Percentiles rank a stretch among this genome's conserved stretches.
phyloP scores from a whole-genome alignment of 2,329 filamentous ascomycete genomes.

The Graphiopsis chlorocephala region DNA sequence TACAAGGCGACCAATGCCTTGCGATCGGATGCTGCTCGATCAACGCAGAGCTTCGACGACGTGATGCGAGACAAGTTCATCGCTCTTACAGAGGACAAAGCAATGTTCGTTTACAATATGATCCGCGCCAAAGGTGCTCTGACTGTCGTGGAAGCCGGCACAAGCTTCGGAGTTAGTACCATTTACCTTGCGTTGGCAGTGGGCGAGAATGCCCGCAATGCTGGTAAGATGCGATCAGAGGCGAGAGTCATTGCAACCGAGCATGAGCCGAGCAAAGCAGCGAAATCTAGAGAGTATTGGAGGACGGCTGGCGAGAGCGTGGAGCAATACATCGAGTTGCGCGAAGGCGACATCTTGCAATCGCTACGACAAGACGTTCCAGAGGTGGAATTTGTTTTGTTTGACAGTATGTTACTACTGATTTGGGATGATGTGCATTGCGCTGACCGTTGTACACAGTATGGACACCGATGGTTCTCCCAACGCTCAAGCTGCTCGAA shows the following conservation, averaged over 20 bases:
- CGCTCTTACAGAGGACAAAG: conserved; percentile 59
- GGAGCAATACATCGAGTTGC: conserved; percentile 52
- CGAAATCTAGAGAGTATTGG: conserved; percentile 52
- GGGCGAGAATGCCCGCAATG: conserved; percentile 32
- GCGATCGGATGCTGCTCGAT: neutral
- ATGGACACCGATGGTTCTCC: conserved; percentile 55
- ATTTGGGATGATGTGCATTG: neutral
- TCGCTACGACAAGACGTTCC: conserved; percentile 52
- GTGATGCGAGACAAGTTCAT: conserved; percentile 54
- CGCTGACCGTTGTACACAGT: conserved; percentile 39
- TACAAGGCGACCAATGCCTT: neutral
- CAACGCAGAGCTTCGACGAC: conserved; percentile 36
- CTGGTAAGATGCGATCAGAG: conserved; percentile 21
- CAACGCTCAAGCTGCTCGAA: conserved; percentile 49
- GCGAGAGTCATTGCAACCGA: conserved; percentile 60
- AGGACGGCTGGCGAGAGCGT: conserved; percentile 49
- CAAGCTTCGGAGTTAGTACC: conserved; percentile 60
- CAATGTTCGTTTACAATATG: conserved; percentile 55
- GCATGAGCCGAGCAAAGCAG: conserved; percentile 55
- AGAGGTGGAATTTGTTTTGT: conserved; percentile 55
- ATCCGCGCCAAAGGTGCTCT: conserved; percentile 48
- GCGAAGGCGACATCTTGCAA: conserved; percentile 57
- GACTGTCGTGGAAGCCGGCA: conserved; percentile 59
- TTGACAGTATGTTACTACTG: conserved; percentile 56
- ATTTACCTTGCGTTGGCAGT: conserved; percentile 62